Base-by-base conservation (phyloP, 225 moss, liverwort and hornwort species). In the Anthoceros angustus region DNA sequence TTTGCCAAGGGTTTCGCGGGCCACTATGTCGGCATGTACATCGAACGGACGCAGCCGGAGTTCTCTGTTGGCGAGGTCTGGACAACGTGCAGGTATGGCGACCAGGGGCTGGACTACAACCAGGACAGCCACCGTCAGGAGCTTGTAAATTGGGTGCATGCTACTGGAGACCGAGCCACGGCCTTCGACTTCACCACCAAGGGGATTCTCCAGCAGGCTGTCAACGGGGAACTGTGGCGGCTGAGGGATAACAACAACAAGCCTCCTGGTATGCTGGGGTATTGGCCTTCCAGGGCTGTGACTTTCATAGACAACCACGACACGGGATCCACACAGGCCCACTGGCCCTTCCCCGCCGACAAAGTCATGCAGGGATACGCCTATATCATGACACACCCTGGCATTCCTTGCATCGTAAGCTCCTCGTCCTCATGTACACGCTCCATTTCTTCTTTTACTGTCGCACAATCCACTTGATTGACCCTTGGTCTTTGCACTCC, bases 281-380 rank as follows among this genome's bases (percentile, higher is more conserved):
- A 75, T 39, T 81, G 84, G 84, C 81, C 84, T 75, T 84, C 79
- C 24, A 81, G 81, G 66, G 81, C 81, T 45, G 77, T 84, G n/a
- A 84, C 84, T 20, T 84, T 84, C 61, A 66, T 81, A 50, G 81
- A 84, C 43, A 84, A 84, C 71, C 84, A 84, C 48, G 84, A 84
- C 68, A 84, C 84, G n/a, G 81, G 81, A 64, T 82, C 82, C 49
- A 78, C 79, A 45, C 82, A 82, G 42, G 64, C 78, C 3, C 77
- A 77, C 64, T 82, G 79, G 82, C 42, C 66, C 64, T 82, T 82
- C 65, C 82, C 82, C 24, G 73, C 55, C 18, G 55, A 55, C 6
- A 55, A 55, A 55, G 55, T 55, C 1, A 7, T 55, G n/a, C 55
- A 55, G 55, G 55, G 55, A 55, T 55, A 55, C 23, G 55, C 55